Evolutionary conservation across 2,329 filamentous ascomycete genomes (phyloP), one percentile per base, ranked within the genome.

Genomic region (Mycosphaerelloides madeirae): DNA sequence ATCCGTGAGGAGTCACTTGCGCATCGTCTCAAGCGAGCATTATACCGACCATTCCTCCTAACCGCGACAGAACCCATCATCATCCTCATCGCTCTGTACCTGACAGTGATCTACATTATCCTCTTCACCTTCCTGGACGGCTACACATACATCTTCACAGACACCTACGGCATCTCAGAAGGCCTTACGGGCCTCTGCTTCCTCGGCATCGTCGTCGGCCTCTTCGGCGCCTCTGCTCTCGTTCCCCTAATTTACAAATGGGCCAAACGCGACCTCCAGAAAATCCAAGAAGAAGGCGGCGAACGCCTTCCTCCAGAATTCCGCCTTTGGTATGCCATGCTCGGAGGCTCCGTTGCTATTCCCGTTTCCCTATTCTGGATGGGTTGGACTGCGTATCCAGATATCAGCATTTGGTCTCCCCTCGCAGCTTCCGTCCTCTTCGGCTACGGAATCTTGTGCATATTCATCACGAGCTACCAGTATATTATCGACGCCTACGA

Each of bases 401-500:
- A 54, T 3, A 70, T 78, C 18, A 73, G 69, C 7, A 69, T 74
- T 52, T 79, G 75, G 75, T 72, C 69, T 14, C 71, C 73, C 0
- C 65, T 80, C 3, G 59, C 62, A 2, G 75, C 75, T 1, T 74
- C 68, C n/a, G 68, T 72, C 1, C 50, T 78, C 1, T 77, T 80
- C 53, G 76, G 77, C 5, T 71, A 71, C 49, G 74, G 73, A 1
- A 67, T 73, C 22, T 67, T 74, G 8, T 68, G 67, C 36, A 65
- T 77, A 9, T 78, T 76, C 58, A 72, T 77, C 48, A 69, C 66
- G 41, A 69, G 65, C 31, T 78, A 77, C 43, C 71, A 76, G 65
- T 81, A 81, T 55, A 73, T 81, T 41, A 79, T 80, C 45, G 76
- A 80, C 52, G 68, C 67, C 8, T 81, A 80, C 52, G 73, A 74